Evolutionary conservation across 495 filamentous ascomycete genomes (phyloP), one percentile per base, ranked within the genome.

Genomic region (Neurospora sp.): DNA sequence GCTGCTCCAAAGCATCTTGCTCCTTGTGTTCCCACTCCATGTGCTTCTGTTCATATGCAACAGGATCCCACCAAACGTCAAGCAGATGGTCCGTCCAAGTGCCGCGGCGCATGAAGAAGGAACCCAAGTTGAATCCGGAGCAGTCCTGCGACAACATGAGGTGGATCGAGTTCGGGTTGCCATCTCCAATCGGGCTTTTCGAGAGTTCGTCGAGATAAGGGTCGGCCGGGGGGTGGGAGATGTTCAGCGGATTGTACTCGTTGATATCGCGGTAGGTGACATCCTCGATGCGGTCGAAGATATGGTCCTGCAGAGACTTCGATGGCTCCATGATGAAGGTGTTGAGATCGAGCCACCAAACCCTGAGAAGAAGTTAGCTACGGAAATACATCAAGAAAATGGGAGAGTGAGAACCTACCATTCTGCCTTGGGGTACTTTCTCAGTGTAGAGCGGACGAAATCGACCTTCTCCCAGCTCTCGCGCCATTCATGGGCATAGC

Each of bases 1-100:
- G 86, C 81, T 96, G 92, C 81, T 98, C 94, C 54, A 99, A 82
- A 16, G 96, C 92, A 80, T 98, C 93, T 80, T 99, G 96, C 78
- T 99, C 96, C 78, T 98, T 98, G 84, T 98, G 96, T 78, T 96
- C 94, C 96, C 96, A 99, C 74, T 97, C 88, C 95, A 98, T 98
- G 78, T 99, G 96, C 81, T 93, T 95, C 83, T 98, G 96, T 83
- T 99, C 96, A 82, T 99, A 99, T 72, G 92, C 90, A 44, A 98
- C 94, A 0, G 96, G 96, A 77, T 99, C 96, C 96, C 96, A 99
- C 96, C 95, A 99, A 72, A 97, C 88, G 80, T 99, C 96, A 37
- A 99, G 87, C 8, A 99, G 79, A 20, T 94, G 92, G 77, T 98
- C 96, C 0, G 93, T 92, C 94, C 95, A 99, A 14, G 89, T 82